phyloP scores from a whole-genome alignment of 1,284 basidiomycete genomes.

The Fomes fomentarius region DNA sequence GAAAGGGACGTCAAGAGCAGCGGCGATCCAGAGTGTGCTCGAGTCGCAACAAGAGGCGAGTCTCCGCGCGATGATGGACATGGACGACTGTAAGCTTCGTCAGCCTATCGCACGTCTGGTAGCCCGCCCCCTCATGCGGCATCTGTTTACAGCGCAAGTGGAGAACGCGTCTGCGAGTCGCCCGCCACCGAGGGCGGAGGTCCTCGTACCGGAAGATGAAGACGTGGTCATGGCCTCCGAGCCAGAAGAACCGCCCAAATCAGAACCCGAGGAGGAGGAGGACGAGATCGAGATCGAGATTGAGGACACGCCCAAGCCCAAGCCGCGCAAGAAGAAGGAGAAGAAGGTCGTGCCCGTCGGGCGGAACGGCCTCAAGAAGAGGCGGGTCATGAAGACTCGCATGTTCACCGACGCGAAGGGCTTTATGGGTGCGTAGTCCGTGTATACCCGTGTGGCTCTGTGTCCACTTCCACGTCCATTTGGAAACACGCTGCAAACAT shows the following conservation, averaged over 20 bases:
- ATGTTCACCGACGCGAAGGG: constrained; percentile 64
- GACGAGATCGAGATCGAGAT: constrained; percentile 32
- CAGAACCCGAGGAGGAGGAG: neutral
- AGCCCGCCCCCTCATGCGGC: neutral
- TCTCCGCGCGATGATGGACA: constrained; percentile 71
- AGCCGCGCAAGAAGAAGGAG: constrained; percentile 53
- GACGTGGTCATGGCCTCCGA: no score
- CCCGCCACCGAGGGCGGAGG: neutral
- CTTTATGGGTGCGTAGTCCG: constrained; percentile 60
- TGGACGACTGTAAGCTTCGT: constrained; percentile 61
- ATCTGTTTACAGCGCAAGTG: constrained; percentile 11
- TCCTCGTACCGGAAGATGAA: no score
- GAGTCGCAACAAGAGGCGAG: constrained; percentile 43
- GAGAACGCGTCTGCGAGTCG: constrained; percentile 19
- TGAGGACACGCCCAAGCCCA: constrained; percentile 44
- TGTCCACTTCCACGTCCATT: neutral
- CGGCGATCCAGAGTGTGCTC: constrained; percentile 18
- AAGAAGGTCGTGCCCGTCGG: constrained; percentile 71
- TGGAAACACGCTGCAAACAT: no score
- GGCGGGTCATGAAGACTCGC: constrained; percentile 60
- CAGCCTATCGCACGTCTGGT: neutral
- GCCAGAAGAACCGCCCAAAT: no score
- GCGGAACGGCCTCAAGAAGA: constrained; percentile 74
- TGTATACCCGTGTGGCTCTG: no score
- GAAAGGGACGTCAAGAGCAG: constrained; percentile 38